phyloP scores from a whole-genome alignment of 495 filamentous ascomycete species.

The Penicillium herquei region DNA sequence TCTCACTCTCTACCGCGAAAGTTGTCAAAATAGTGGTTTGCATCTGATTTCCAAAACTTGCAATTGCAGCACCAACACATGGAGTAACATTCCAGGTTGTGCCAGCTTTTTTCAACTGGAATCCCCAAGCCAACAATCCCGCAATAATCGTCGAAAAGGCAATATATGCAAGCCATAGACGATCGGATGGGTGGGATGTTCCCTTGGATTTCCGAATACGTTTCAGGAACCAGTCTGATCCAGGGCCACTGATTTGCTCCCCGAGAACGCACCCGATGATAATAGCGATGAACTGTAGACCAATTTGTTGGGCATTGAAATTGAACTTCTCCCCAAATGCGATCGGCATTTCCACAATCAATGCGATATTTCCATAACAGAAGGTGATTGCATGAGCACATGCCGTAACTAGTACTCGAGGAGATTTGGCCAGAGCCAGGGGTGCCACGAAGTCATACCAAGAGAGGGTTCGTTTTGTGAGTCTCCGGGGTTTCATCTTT shows the following conservation, averaged over 20 bases:
- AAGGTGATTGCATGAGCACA: conserved; percentile 31
- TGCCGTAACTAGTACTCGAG: conserved; percentile 25
- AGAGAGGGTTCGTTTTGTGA: conserved; percentile 14
- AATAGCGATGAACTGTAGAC: conserved; percentile 35
- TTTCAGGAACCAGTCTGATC: conserved; percentile 30
- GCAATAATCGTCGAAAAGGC: conserved; percentile 24
- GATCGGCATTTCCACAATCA: conserved; percentile 35
- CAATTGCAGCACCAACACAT: conserved; percentile 32
- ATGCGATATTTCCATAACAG: conserved; percentile 29
- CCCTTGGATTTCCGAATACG: conserved; percentile 13
- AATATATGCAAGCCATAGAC: conserved; percentile 36
- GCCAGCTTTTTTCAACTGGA: conserved; percentile 26
- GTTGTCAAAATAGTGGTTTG: conserved; percentile 32
- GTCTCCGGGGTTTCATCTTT: conserved; percentile 21
- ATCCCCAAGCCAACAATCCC: conserved; percentile 30
- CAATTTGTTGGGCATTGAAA: conserved; percentile 34
- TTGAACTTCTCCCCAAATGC: conserved; percentile 30
- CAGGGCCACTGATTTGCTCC: conserved; percentile 33
- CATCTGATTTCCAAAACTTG: conserved; percentile 36
- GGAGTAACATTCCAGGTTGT: conserved; percentile 33
- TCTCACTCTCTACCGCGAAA: conserved; percentile 32
- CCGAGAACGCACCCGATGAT: conserved; percentile 36
- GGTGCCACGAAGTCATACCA: conserved; percentile 23
- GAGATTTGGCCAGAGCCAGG: conserved; percentile 15
- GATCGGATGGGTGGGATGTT: conserved; percentile 23